Evolutionary conservation across 139 green algal genomes (phyloP).

Genomic region (Chlorella sp.): DNA sequence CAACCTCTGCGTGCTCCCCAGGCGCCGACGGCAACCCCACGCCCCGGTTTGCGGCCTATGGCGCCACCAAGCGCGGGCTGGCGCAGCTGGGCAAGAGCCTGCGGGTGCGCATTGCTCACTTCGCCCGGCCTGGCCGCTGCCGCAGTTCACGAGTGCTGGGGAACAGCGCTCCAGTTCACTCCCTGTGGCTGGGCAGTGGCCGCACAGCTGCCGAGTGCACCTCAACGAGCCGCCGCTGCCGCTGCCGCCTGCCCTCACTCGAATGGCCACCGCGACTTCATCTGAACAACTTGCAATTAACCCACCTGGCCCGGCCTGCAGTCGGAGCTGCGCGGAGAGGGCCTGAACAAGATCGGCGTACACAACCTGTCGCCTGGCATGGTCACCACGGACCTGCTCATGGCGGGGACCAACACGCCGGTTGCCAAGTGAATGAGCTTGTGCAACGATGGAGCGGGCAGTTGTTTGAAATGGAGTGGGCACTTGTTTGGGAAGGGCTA

Average conservation of each 20-base stretch:
- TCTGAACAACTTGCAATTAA: too few relatives aligned
- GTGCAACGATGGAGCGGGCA: background rate
- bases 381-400: constrained; percentile 95
- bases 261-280: too few relatives aligned
- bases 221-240: too few relatives aligned
- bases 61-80: constrained; percentile 92
- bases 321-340: constrained; percentile 32
- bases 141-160: too few relatives aligned
- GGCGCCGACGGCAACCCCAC: constrained; percentile 80
- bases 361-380: constrained; percentile 93
- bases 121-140: background rate
- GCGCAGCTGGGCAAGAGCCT: constrained; percentile 81
- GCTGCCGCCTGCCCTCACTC: too few relatives aligned
- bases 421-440: constrained; percentile 82
- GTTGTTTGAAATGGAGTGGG: too few relatives aligned
- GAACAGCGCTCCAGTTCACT: too few relatives aligned
- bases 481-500: too few relatives aligned
- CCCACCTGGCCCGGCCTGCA: background rate
- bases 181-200: too few relatives aligned
- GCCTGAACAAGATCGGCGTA: constrained; percentile 64
- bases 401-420: constrained; percentile 78
- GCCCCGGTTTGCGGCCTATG: constrained; percentile 93
- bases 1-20: background rate
- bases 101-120: constrained; percentile 37
- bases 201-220: too few relatives aligned